Percentiles rank a stretch among this genome's conserved stretches.
These are phyloP conservation scores for Starmerella davenportii DNA, from an alignment of 805 yeast species.

Conservation along the genomic window DNA sequence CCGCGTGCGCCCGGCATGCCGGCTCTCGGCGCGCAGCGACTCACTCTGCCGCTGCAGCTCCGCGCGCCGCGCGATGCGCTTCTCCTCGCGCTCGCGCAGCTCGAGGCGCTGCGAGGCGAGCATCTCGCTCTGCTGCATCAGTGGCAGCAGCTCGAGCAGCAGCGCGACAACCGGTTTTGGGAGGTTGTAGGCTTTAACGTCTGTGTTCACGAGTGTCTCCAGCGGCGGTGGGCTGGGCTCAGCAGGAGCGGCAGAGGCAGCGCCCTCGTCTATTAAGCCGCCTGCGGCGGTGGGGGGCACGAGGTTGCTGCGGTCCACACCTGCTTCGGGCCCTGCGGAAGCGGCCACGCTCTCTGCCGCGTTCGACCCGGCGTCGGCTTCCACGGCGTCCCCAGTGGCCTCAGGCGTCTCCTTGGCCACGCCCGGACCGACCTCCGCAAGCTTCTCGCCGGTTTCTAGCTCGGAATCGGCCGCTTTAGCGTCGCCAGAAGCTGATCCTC, in stretches of 20 bases:
- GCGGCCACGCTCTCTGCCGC: not conserved
- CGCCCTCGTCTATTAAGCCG: not conserved
- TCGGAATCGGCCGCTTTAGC: too few relatives aligned
- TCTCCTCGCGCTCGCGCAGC: constrained; percentile 10
- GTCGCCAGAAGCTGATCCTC: too few relatives aligned
- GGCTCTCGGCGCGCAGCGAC: constrained; percentile 19
- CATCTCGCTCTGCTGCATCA: constrained; percentile 10
- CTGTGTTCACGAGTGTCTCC: not conserved
- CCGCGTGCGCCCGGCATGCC: constrained; percentile 11
- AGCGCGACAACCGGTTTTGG: constrained; percentile 14
- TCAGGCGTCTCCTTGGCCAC: too few relatives aligned
- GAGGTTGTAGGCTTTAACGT: constrained; percentile 6
- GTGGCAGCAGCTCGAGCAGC: constrained; percentile 11
- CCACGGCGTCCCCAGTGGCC: not conserved
- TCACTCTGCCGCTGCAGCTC: constrained; percentile 12
- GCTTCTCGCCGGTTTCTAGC: too few relatives aligned
- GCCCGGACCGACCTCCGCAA: too few relatives aligned
- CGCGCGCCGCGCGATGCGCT: constrained; percentile 11
- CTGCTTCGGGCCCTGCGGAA: not conserved
- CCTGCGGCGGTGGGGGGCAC: not conserved
- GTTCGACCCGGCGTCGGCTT: not conserved
- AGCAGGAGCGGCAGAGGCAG: not conserved
- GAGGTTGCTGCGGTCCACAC: not conserved
- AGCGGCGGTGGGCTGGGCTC: too few relatives aligned
- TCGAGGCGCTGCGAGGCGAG: constrained; percentile 10